Base-by-base conservation (phyloP, 768 basidiomycete genomes). In the Termitomyces sp. region DNA sequence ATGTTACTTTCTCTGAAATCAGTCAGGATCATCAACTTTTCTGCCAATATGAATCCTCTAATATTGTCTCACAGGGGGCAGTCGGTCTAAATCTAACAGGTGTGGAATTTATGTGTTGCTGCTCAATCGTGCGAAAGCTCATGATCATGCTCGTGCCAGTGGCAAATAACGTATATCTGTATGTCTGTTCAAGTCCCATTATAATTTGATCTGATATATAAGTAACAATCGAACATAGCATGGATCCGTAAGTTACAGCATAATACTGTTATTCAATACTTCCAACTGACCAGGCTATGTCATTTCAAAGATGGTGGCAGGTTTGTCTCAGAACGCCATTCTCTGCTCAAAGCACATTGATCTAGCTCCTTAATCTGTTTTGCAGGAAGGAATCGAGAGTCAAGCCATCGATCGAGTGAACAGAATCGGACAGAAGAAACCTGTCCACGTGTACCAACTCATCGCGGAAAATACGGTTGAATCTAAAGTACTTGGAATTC, bases 391-490 rank as follows among this genome's bases (percentile, higher is more conserved):
- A 2, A 92, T 92, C 36, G 90, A 92, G 70, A 86, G 85, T 63
- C 90, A 93, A 66, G 89, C 90, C 2, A 86, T 92, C 53, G 90
- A 90, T 66, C 75, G 88, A 63, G 88, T 87, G 56, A 92, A 92
- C 64, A 83, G 89, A 52, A 92, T 93, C 60, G 93, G 93, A 14
- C 93, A 95, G 69, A 89, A 72, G 61, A 92, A 87, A 68, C 75
- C 81, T 1, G 92, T 95, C 33, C 86, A 88, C 61, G 92, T 94
- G 20, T 94, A 93, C 66, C 93, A 94, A 64, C 73, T 95, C 49
- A 92, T 95, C 55, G 91, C 93, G 0, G 92, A 94, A 64, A 80
- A 93, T 64, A 95, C 93, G 0, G 86, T 94, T 1, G 93, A 95
- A 70, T 81, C 89, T 13, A 93, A 90, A 71, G 92, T 86, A 44